A percentile compares a stretch with the other conserved stretches of the same genome.
phyloP scores from a whole-genome alignment of 805 yeast species.

The Sugiyamaella floridensis region DNA sequence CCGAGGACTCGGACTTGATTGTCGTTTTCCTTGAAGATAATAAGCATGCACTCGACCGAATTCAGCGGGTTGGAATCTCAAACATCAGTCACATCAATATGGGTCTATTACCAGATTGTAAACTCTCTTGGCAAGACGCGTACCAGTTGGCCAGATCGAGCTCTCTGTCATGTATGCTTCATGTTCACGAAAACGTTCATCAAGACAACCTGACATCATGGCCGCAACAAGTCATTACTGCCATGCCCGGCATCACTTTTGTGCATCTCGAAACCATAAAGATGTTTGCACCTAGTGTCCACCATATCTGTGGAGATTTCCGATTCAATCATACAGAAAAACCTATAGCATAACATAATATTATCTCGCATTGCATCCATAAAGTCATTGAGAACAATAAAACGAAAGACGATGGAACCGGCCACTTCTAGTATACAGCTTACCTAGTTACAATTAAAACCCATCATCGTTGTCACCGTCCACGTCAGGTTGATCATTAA shows the following conservation, averaged over 20 bases:
- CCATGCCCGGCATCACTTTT: constrained; percentile 10
- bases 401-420: neutral
- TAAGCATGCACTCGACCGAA: constrained; percentile 40
- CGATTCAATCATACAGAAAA: neutral
- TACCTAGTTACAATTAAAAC: neutral
- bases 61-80: neutral
- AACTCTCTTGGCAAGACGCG: constrained; percentile 52
- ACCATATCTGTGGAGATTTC: constrained; percentile 62
- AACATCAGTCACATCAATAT: constrained; percentile 58
- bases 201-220: constrained; percentile 36
- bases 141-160: constrained; percentile 12
- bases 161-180: constrained; percentile 29
- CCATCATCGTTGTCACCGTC: constrained; percentile 9
- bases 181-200: constrained; percentile 72
- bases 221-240: constrained; percentile 16
- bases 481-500: constrained; percentile 6
- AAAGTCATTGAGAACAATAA: neutral
- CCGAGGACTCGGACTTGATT: constrained; percentile 29
- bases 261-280: constrained; percentile 58
- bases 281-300: constrained; percentile 81
- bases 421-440: neutral
- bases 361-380: neutral
- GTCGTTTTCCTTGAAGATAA: constrained; percentile 62
- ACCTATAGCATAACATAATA: neutral
- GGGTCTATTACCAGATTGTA: constrained; percentile 71